Evolutionary conservation across 2,329 filamentous ascomycete genomes (phyloP), one percentile per base, ranked within the genome.

Genomic region (Aphanocladium album): DNA sequence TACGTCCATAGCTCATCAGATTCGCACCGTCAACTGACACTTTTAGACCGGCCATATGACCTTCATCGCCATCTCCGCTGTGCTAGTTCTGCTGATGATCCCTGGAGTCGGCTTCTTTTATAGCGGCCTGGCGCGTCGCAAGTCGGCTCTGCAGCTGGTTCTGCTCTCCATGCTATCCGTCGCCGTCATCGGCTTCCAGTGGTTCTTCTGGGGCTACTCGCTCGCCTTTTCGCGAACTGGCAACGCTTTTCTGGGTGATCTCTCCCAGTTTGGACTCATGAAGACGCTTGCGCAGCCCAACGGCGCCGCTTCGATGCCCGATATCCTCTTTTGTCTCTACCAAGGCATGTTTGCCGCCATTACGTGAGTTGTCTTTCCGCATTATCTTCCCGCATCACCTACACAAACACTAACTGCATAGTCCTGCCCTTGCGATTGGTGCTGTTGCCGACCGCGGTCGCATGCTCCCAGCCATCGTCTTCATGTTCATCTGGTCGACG

Each of bases 131-230:
- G 91, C 92, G 17, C 87, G 91, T 60, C 86, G 92, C 73, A 96
- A 96, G 79, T 96, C 91, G 0, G 92, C 92, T 4, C 81, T 96
- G 59, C 90, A 91, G 19, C 82, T 96, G 63, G 89, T 96, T 73
- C 93, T 90, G 83, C 82, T 96, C 4, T 90, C 90, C 16, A 84
- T 96, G 78, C 88, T 96, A 78, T 88, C 90, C 17, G 84, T 89
- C 4, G 89, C 85, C 12, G 85, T 96, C 65, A 85, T 92, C 63
- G 88, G 86, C 54, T 96, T 96, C 76, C 91, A 96, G 72, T 96
- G 92, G 91, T 96, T 96, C 80, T 93, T 96, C 80, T 96, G 91
- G 91, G 91, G 91, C 52, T 96, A 93, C 75, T 93, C 89, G 12
- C 79, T 96, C 57, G 83, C 90, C 64, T 96, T 96, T 75, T 92